Evolutionary conservation across 345 rosid genomes (phyloP).

Genomic region (Hevea brasiliensis): DNA sequence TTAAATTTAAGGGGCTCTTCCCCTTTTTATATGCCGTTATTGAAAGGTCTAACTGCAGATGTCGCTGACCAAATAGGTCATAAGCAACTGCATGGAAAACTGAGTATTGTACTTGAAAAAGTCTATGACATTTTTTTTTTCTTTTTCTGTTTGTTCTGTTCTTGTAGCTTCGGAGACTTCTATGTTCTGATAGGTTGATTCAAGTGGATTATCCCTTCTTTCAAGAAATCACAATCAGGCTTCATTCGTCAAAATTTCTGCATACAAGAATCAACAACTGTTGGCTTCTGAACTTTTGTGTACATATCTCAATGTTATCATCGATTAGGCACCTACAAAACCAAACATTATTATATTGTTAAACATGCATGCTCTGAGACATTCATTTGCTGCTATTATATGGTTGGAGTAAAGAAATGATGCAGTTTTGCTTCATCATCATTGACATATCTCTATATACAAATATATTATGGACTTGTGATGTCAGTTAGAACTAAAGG

Average conservation of each 20-base stretch:
- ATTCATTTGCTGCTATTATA: no score
- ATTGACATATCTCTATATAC: no score
- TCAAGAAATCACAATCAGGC: background rate
- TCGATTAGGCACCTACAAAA: background rate
- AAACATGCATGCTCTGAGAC: no score
- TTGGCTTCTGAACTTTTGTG: background rate
- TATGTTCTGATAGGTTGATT: background rate
- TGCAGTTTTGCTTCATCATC: background rate
- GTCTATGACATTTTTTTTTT: no score
- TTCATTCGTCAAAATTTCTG: background rate
- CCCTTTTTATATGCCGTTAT: no score
- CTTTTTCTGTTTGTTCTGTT: no score
- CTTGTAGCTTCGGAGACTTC: background rate
- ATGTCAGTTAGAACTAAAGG: background rate
- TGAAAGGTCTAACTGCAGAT: no score
- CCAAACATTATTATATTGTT: background rate
- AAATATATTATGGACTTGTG: background rate
- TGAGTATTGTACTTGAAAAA: no score
- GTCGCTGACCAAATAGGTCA: no score
- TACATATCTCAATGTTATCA: background rate
- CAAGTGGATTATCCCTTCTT: background rate
- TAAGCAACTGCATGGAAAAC: no score
- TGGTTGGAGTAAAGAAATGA: background rate
- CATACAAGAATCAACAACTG: background rate
- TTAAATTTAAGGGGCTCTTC: no score